Percentiles rank a stretch among this genome's conserved stretches.
These are phyloP conservation scores for Tetrastigma voinierianum DNA, from an alignment of 164 flowering plant genomes.

Conservation along the genomic window DNA sequence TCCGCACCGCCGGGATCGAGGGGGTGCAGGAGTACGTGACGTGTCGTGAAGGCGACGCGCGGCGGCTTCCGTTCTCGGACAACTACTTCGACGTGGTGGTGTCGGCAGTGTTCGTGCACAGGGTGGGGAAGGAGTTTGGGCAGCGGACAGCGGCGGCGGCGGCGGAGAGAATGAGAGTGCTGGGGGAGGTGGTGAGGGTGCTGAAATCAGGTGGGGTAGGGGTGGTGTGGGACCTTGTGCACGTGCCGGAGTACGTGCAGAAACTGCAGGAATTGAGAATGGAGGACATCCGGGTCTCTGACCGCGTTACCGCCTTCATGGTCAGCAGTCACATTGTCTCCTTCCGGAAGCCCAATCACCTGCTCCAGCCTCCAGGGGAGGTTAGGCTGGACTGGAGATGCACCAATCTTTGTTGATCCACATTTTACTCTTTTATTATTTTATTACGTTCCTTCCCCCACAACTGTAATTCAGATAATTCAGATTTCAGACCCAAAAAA, in stretches of 20 bases:
- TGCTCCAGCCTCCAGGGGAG: conserved; percentile 39
- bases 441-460: no score
- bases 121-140: conserved; percentile 87
- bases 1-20: conserved; percentile 71
- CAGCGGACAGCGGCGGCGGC: conserved; percentile 71
- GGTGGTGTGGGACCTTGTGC: conserved; percentile 87
- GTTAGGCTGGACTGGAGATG: conserved; percentile 78
- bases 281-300: conserved; percentile 91
- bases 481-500: background rate
- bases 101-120: conserved; percentile 74
- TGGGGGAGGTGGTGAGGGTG: conserved; percentile 84
- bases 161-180: conserved; percentile 76
- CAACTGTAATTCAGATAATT: no score
- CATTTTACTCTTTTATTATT: no score
- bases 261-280: conserved; percentile 68
- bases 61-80: conserved; percentile 76
- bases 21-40: conserved; percentile 94
- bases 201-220: conserved; percentile 88
- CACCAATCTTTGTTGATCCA: background rate
- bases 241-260: conserved; percentile 84
- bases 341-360: conserved; percentile 78
- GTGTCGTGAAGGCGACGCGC: conserved; percentile 80
- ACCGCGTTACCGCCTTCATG: conserved; percentile 89
- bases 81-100: conserved; percentile 90
- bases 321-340: conserved; percentile 86